Evolutionary conservation across 352 stramenopile species (phyloP), one percentile per base, ranked within the genome.

Genomic region (Phytophthora europaea): DNA sequence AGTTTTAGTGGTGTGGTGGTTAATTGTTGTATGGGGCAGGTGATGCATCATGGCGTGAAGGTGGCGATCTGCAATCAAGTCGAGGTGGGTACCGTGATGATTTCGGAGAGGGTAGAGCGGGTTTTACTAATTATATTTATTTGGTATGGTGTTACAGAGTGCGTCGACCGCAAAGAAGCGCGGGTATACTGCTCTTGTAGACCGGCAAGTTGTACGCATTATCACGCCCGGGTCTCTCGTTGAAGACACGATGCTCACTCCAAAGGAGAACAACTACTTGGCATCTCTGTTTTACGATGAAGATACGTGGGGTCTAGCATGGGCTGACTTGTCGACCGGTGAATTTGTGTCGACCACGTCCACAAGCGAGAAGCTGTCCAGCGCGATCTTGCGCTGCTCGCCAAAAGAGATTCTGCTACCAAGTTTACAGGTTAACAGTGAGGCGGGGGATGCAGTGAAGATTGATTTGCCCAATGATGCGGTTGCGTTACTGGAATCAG

Each of bases 21-120:
- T 40, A 40, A 40, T 4, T 13, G 34, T 15, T 40, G 9, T 40
- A 1, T 15, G 34, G 1, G 52, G 6, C 47, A 93, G 85, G 85
- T 94, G 47, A 94, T 92, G 80, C 88, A 95, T 64, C 88, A 95
- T 64, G 88, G 88, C 7, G 76, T 92, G 2, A 95, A 94, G 69
- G 86, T 95, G n/a, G 88, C 88, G 2, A 90, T 95, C 50, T 95
- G 88, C 63, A 94, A 94, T 66, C 88, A 95, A 78, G 75, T 91
- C 8, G 87, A 95, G 80, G 86, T 93, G 20, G 1, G 47, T 59
- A 58, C 10, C 8, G 36, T 43, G 36, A 43, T 43, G 1, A 1
- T 12, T 43, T 43, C 9, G 0, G 36, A 43, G 28, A 31, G 26
- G 26, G 26, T 31, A 28, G 26, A 28, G 26, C 0, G 2, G 26